These are phyloP conservation scores for Didymella segeticola DNA, from an alignment of 2,329 filamentous ascomycete genomes.

Conservation along the genomic window DNA sequence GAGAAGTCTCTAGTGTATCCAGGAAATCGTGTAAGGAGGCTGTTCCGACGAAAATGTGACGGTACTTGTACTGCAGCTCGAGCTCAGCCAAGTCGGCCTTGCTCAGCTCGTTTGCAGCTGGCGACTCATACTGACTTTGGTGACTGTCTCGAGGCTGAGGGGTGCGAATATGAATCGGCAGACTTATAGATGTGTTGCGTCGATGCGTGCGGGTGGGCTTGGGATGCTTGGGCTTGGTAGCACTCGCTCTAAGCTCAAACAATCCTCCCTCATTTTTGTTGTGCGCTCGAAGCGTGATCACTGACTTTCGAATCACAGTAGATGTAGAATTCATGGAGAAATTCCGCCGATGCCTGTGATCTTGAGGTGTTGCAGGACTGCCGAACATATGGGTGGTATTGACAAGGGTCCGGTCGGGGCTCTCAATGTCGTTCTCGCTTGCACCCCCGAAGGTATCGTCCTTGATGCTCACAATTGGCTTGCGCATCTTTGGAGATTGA, in stretches of 20 bases:
- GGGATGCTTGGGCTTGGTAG: constrained; percentile 9
- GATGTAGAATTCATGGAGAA: background rate
- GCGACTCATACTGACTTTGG: background rate
- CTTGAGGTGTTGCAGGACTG: background rate
- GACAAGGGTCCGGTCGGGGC: background rate
- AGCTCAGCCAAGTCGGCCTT: constrained; percentile 26
- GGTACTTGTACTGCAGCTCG: constrained; percentile 43
- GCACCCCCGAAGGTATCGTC: background rate
- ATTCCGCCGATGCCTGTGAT: background rate
- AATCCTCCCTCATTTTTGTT: constrained; percentile 26
- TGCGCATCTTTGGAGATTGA: background rate
- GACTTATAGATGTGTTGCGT: constrained; percentile 30
- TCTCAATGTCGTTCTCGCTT: background rate
- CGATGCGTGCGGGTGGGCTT: constrained; percentile 21
- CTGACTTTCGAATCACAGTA: background rate
- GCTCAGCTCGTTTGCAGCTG: background rate
- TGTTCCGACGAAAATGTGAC: constrained; percentile 44
- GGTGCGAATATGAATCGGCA: constrained; percentile 20
- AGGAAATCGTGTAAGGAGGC: constrained; percentile 42
- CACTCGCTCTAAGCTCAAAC: constrained; percentile 27
- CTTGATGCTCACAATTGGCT: background rate
- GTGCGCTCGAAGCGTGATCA: constrained; percentile 4
- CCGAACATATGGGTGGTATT: background rate
- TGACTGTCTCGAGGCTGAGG: background rate
- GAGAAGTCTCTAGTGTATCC: constrained; percentile 32